phyloP scores from a whole-genome alignment of 208 protist genomes.

The Trypanosoma brucei region DNA sequence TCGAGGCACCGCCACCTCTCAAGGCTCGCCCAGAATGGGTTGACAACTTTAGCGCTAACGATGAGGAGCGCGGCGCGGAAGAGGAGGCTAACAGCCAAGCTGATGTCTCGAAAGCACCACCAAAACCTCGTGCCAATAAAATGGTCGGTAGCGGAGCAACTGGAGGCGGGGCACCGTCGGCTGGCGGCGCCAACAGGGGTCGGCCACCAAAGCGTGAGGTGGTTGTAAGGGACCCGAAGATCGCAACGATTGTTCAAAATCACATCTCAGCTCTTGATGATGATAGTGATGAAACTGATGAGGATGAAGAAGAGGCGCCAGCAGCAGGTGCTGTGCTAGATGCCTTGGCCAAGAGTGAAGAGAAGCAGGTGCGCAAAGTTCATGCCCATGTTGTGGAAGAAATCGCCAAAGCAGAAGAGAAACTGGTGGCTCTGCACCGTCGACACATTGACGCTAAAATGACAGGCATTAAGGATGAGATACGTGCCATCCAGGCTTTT shows the following conservation, averaged over 20 bases:
- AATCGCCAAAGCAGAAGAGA: conserved; percentile 92
- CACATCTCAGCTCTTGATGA: conserved; percentile 74
- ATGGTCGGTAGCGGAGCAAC: conserved; percentile 1
- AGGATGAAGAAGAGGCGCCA: conserved; percentile 46
- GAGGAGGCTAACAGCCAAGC: conserved; percentile 23
- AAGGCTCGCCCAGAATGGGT: conserved; percentile 77
- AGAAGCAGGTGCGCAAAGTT: conserved; percentile 80
- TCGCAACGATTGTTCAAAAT: conserved; percentile 83
- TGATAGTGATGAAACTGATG: conserved; percentile 49
- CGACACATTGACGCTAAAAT: conserved; percentile 93
- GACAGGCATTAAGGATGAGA: conserved; percentile 92
- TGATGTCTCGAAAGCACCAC: conserved; percentile 14
- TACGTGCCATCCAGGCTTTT: conserved; percentile 85
- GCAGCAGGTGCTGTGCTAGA: conserved; percentile 1
- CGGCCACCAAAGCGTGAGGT: conserved; percentile 24
- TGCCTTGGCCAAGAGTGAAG: conserved; percentile 49
- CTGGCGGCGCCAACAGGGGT: conserved; percentile 16
- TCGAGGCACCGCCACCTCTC: conserved; percentile 33
- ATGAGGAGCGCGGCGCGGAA: conserved; percentile 6
- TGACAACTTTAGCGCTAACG: conserved; percentile 48
- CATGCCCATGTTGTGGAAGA: conserved; percentile 89
- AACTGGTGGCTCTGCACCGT: conserved; percentile 88
- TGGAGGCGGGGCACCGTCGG: neutral
- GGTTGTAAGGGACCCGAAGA: conserved; percentile 80
- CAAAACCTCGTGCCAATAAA: conserved; percentile 12